These are phyloP conservation scores for Leishmania turanica DNA, from an alignment of 208 protist genomes.

Conservation along the genomic window DNA sequence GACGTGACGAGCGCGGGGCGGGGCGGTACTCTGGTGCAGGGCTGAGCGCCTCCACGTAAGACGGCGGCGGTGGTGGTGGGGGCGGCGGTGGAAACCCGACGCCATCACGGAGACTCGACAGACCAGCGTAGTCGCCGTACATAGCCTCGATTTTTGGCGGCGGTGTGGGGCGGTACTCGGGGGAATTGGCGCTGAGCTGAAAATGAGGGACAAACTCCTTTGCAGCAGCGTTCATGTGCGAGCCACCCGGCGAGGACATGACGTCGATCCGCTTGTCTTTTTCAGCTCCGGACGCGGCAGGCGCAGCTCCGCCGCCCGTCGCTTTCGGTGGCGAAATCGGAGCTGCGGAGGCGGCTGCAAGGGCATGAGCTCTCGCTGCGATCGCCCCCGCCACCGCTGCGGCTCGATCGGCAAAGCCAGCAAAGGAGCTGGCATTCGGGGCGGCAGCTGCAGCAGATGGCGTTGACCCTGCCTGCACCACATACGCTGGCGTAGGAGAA, in stretches of 20 bases:
- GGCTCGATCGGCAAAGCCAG: constrained; percentile 2
- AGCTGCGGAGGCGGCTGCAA: constrained; percentile 1
- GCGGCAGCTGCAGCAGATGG: background rate
- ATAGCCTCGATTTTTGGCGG: constrained; percentile 16
- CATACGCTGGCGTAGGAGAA: background rate
- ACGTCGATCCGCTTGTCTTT: constrained; percentile 6
- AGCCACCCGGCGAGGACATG: constrained; percentile 28
- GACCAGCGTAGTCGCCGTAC: constrained; percentile 10
- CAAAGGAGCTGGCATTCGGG: background rate
- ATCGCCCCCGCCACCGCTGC: constrained; percentile 26
- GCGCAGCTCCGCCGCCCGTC: background rate
- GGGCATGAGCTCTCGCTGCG: constrained; percentile 15
- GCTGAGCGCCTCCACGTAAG: constrained; percentile 21
- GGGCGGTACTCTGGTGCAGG: constrained; percentile 29
- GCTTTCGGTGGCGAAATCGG: background rate
- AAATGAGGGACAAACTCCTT: constrained; percentile 78
- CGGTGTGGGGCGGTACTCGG: constrained; percentile 46
- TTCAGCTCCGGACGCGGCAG: background rate
- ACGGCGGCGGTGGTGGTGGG: constrained; percentile 33
- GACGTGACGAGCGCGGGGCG: constrained; percentile 41
- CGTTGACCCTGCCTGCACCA: background rate
- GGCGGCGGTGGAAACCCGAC: constrained; percentile 16
- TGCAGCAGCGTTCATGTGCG: constrained; percentile 76
- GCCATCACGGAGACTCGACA: background rate
- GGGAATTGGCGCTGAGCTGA: constrained; percentile 42